Base-by-base conservation (phyloP, 2,329 filamentous ascomycete genomes). In the Triangularia setosa region DNA sequence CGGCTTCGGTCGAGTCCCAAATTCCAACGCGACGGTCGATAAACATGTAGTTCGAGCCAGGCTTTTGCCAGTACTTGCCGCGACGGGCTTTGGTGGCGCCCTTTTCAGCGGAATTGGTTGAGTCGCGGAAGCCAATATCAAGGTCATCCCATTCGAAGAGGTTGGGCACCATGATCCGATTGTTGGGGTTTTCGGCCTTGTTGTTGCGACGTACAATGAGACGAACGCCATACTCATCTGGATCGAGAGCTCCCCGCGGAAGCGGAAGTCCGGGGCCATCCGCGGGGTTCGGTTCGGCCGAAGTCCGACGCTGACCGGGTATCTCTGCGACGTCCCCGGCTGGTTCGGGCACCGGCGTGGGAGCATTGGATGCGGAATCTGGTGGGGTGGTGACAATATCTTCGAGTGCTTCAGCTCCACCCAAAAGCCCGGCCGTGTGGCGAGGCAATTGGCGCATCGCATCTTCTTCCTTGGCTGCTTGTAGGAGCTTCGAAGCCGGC, bases 91-190 rank as follows among this genome's bases (percentile, higher is more conserved):
- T 79, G 33, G 80, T 85, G 56, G 83, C 82, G 23, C 82, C 82
- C 63, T 83, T 82, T 65, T 78, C 79, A 28, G 81, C 79, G 68
- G 84, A 83, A 65, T 87, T 87, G 65, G 80, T 80, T 3, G 83
- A 84, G 69, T 87, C 85, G 23, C 83, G 80, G 72, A 85, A 87
- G 14, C 85, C 85, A 65, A 87, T 87, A 70, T 87, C 84, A 64
- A 80, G 76, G 8, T 81, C 75, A 40, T 83, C 78, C 63, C 80
- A 86, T 60, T 79, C 75, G 66, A 82, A 83, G 0, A 79, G 68
- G 6, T 75, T 76, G 11, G 83, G 83, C 53, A 85, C 75, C 70
- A 87, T 79, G 62, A 86, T 80, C 25, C 82, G 84, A 69, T 84
- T 86, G 70, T 81, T 80, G 25, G 78, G 73, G 35, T 72, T 72